Evolutionary conservation across 306 rosid genomes (phyloP).

Genomic region (Prunus mira): DNA sequence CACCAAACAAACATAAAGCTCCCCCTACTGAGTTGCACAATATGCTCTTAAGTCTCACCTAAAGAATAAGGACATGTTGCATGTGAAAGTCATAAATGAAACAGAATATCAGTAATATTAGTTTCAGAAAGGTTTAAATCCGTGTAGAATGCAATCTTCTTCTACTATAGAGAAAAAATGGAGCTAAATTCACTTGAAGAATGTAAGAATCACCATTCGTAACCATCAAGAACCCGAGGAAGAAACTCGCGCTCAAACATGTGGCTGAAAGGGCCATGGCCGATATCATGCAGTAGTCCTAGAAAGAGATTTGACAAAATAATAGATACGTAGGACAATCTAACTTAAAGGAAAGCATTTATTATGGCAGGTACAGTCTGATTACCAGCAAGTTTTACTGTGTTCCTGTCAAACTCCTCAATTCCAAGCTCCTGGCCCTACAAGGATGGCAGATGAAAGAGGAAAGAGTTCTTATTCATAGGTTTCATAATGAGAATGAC

Average conservation of each 20-base stretch:
- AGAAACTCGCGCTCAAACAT: slow-evolving; percentile 77
- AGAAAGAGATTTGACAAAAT: slow-evolving; percentile 18
- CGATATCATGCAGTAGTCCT: slow-evolving; percentile 96
- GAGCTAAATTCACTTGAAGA: slow-evolving; percentile 9
- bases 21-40: neutral
- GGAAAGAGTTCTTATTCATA: neutral
- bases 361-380: slow-evolving; percentile 13
- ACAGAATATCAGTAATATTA: slow-evolving; percentile 1
- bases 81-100: neutral
- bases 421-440: slow-evolving; percentile 83
- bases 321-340: slow-evolving; percentile 18
- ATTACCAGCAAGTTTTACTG: slow-evolving; percentile 92
- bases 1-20: neutral
- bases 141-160: slow-evolving; percentile 37
- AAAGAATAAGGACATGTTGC: neutral
- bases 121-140: slow-evolving; percentile 2
- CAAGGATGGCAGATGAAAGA: slow-evolving; percentile 26
- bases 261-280: slow-evolving; percentile 98
- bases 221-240: slow-evolving; percentile 51
- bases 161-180: slow-evolving; percentile 2
- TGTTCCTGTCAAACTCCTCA: slow-evolving; percentile 63
- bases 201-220: slow-evolving; percentile 43
- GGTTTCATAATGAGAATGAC: slow-evolving; percentile 5
- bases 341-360: slow-evolving; percentile 17
- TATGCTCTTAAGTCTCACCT: neutral